phyloP scores from a whole-genome alignment of 257 asterid genomes.

The Solanum etuberosum region DNA sequence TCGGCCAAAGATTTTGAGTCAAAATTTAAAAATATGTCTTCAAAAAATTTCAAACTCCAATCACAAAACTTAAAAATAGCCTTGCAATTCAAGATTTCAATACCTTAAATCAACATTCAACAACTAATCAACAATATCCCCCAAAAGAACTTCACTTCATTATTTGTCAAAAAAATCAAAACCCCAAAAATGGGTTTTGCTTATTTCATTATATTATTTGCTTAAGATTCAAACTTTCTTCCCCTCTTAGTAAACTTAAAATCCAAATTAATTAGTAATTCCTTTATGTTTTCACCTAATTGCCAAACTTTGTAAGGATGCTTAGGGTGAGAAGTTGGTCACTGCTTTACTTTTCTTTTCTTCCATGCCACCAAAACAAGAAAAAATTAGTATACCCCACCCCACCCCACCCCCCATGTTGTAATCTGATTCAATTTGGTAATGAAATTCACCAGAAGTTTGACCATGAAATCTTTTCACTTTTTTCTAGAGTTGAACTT shows the following conservation, averaged over 20 bases:
- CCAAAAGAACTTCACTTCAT: neutral
- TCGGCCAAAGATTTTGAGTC: neutral
- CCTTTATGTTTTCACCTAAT: neutral
- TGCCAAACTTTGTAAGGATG: constrained; percentile 13
- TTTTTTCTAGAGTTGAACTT: neutral
- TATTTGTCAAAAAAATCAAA: neutral
- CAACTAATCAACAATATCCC: neutral
- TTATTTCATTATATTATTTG: neutral
- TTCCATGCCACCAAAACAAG: neutral
- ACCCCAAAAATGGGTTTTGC: neutral
- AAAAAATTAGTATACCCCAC: neutral
- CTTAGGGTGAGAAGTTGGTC: constrained; percentile 24
- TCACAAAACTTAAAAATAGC: neutral
- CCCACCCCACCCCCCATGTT: too few relatives aligned
- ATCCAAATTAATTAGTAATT: neutral
- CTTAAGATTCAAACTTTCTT: neutral
- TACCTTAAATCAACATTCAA: neutral
- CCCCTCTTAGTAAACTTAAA: neutral
- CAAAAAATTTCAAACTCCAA: neutral
- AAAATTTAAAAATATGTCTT: neutral
- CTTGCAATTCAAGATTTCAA: neutral
- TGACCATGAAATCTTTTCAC: neutral
- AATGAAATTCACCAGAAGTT: neutral
- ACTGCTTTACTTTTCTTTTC: constrained; percentile 18
- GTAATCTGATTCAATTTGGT: too few relatives aligned